Base-by-base conservation (phyloP, 345 rosid genomes). In the Excoecaria cochinchinensis region DNA sequence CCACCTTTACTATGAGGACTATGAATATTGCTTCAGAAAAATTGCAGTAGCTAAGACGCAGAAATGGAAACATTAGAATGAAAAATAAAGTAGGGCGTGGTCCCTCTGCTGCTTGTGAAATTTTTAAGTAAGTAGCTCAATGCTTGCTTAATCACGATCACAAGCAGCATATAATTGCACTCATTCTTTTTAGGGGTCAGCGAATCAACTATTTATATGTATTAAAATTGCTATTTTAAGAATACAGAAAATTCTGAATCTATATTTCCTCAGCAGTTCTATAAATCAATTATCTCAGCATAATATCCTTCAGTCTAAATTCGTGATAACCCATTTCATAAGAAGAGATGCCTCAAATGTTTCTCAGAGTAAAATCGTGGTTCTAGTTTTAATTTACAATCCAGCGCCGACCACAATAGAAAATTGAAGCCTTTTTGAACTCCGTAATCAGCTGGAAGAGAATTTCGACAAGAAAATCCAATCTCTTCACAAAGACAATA, bases 1-100 rank as follows among this genome's bases (percentile, higher is more conserved):
- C 48, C 10, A 10, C 80, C 97, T 91, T 58, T 90, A 84, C 78
- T 94, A 90, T 24, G 92, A 90, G 69, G 90, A 92, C 62, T 94
- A 89, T 0, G 99, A 91, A 50, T 95, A 86, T 80, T 93, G 97
- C 87, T 91, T 93, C 69, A 77, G 71, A 71, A 89, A 82, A 78
- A 93, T 95, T 40, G 96, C 92, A 5, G 92, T 89, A 84, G 88
- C 85, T 6, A 85, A 82, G 80, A 85, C 86, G 1, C 80, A 31
- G 31, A 31, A 31, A 31, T 31, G 31, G 31, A 31, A 31, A 31
- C 31, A 31, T 31, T 31, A 31, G 31, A 31, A 31, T 31, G 31
- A 31, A 31, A 31, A 31, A 31, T 31, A 31, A 31, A 31, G 31
- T 31, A 31, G 31, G 31, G 31, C 31, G 2, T 31, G 1, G 31